Conservation (phyloP, 768 basidiomycete genomes). For the Amanita fuliginea region DNA sequence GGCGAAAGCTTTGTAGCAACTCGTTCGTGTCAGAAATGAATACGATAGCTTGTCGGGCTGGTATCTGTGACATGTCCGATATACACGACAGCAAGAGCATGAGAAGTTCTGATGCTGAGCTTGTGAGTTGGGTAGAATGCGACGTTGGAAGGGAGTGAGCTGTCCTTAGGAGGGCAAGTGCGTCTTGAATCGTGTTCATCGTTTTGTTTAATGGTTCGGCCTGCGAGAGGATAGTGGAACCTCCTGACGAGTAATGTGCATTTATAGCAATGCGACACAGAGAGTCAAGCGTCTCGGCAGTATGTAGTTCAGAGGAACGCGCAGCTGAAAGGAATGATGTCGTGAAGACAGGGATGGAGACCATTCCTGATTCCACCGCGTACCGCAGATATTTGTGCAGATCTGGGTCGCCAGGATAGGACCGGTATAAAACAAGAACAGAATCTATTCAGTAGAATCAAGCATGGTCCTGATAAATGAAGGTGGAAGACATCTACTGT, state of each 20-base stretch:
- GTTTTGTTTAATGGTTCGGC: slow-evolving; percentile 40
- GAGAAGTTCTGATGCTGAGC: slow-evolving; percentile 54
- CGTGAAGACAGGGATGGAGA: slow-evolving; percentile 51
- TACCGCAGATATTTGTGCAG: slow-evolving; percentile 56
- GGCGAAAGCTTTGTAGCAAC: slow-evolving; percentile 38
- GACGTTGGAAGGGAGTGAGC: slow-evolving; percentile 44
- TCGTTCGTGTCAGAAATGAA: slow-evolving; percentile 39
- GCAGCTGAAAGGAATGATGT: slow-evolving; percentile 58
- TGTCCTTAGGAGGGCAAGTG: slow-evolving; percentile 44
- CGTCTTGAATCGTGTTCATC: slow-evolving; percentile 46
- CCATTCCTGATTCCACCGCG: slow-evolving; percentile 43
- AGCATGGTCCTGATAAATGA: background rate
- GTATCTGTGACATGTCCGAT: slow-evolving; percentile 48
- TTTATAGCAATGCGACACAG: slow-evolving; percentile 60
- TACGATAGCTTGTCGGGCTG: slow-evolving; percentile 47
- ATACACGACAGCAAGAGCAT: slow-evolving; percentile 51
- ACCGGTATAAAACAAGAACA: slow-evolving; percentile 52
- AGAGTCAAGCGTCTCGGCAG: slow-evolving; percentile 54
- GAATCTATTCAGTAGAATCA: slow-evolving; percentile 36
- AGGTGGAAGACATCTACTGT: slow-evolving; percentile 33
- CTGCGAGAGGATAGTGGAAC: slow-evolving; percentile 42
- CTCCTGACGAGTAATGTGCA: slow-evolving; percentile 47
- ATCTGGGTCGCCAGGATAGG: slow-evolving; percentile 58
- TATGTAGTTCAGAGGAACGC: slow-evolving; percentile 52
- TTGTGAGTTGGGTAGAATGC: slow-evolving; percentile 45